Evolutionary conservation across 2,329 filamentous ascomycete species (phyloP), one percentile per base, ranked within the genome.

Genomic region (Delphinella strobiligena): DNA sequence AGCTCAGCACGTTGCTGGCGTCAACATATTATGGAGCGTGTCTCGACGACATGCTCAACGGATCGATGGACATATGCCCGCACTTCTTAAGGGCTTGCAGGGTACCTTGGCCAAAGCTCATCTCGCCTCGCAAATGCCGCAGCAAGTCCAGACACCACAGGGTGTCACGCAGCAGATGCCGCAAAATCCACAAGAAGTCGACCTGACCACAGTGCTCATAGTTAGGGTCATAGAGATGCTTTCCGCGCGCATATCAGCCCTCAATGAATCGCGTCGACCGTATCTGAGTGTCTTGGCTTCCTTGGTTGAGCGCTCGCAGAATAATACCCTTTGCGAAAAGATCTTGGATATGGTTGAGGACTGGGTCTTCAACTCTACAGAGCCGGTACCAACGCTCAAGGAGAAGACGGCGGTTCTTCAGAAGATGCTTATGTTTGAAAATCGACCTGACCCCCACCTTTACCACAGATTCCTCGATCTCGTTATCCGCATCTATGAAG

Each of bases 361-460:
- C 22, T 99, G 93, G 93, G 84, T 98, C 4, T 98, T 99, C 67
- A 77, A 86, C 48, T 91, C 86, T 0, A 88, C 86, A 43, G 91
- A 94, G 47, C 91, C 87, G 2, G 95, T 91, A 72, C 91, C 91
- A 1, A 98, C 91, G 0, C 71, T 98, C 1, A 99, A 99, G 60
- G 93, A 98, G 62, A 98, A 98, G 67, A 96, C 89, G 0, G 93
- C 93, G 1, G 91, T 99, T 1, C 66, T 99, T n/a, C 88, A 93
- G 53, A 99, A 98, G 64, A 99, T 99, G 91, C 67, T 96, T 12
- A 80, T 88, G 0, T 98, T 98, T 50, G 91, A 99, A 61, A 78
- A 84, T 42, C 75, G 91, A 30, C 65, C 73, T 19, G 89, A 96
- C 55, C 75, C 80, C 22, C 86, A 81, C 0, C 80, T 98, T 64